Base-by-base conservation (phyloP, 805 yeast genomes). In the Barnettozyma sp. region DNA sequence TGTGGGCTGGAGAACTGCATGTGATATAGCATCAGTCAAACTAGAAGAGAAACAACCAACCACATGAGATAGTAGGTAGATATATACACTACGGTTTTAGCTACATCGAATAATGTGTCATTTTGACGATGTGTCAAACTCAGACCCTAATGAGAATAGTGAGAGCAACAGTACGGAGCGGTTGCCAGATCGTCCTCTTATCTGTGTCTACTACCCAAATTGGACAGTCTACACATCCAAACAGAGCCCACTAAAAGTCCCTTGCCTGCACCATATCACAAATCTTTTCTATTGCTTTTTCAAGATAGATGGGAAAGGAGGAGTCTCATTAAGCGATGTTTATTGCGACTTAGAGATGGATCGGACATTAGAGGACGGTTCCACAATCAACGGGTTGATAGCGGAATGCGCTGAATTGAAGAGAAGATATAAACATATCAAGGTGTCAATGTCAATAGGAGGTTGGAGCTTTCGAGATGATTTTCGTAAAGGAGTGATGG, bases 201-300 rank as follows among this genome's bases (percentile, higher is more conserved):
- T 61, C 0, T 66, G 66, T 11, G 52, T 71, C 6, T 75, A 74
- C 47, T 75, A 68, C 41, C 57, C 78, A 4, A 45, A 41, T 41
- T 82, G 90, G 90, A 67, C 82, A 0, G 74, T 79, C 13, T 84
- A 85, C 50, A 66, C 76, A 22, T 66, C 82, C 40, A 59, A 60
- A 43, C 84, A 71, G 57, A 61, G 57, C 35, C 92, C 82, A 2
- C 58, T 59, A 15, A 77, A 82, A 37, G 70, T 88, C 6, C 84
- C 88, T 3, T 6, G 16, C 2, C 55, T 70, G 2, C 54, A 66
- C 0, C 46, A 55, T 9, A 52, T 82, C 0, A 75, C 94, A 14
- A 82, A 84, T 43, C 55, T 92, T 2, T 78, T 78, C 49, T 92
- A 82, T 56, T 82, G 96, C 0, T 90, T 90, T 56, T 65, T 83